Evolutionary conservation across 495 filamentous ascomycete genomes (phyloP).

Genomic region (Filosporella fistucella): DNA sequence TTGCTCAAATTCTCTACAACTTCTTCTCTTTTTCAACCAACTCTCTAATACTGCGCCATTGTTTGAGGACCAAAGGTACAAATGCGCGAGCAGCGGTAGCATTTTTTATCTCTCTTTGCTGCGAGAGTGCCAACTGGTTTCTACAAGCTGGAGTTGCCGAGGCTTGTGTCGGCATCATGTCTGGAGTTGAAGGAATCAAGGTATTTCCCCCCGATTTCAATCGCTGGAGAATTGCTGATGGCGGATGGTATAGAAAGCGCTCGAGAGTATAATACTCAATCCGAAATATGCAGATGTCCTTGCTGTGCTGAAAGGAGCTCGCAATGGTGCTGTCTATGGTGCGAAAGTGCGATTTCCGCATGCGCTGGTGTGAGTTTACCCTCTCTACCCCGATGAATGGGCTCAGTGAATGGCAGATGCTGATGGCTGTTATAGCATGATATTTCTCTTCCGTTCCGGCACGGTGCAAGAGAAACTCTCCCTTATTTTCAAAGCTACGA

Average conservation of each 20-base stretch:
- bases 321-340: constrained; percentile 96
- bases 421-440: constrained; percentile 71
- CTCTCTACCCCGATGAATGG: constrained; percentile 41
- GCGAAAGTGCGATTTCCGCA: constrained; percentile 98
- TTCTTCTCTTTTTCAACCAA: not conserved
- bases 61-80: not conserved
- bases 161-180: constrained; percentile 24
- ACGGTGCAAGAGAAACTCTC: constrained; percentile 73
- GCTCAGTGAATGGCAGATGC: too few species aligned
- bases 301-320: constrained; percentile 79
- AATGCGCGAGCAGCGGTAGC: constrained; percentile 17
- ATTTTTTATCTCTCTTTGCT: constrained; percentile 6
- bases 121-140: constrained; percentile 2
- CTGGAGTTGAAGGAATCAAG: constrained; percentile 18
- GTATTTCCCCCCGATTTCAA: not conserved
- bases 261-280: constrained; percentile 73
- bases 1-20: not conserved
- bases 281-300: constrained; percentile 79
- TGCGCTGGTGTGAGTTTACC: constrained; percentile 69
- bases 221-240: constrained; percentile 8
- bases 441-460: constrained; percentile 89
- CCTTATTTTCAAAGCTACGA: constrained; percentile 80
- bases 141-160: constrained; percentile 14
- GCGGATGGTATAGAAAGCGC: constrained; percentile 23
- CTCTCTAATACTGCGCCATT: not conserved